phyloP scores from a whole-genome alignment of 257 asterid genomes.

The Euphrasia confusa region DNA sequence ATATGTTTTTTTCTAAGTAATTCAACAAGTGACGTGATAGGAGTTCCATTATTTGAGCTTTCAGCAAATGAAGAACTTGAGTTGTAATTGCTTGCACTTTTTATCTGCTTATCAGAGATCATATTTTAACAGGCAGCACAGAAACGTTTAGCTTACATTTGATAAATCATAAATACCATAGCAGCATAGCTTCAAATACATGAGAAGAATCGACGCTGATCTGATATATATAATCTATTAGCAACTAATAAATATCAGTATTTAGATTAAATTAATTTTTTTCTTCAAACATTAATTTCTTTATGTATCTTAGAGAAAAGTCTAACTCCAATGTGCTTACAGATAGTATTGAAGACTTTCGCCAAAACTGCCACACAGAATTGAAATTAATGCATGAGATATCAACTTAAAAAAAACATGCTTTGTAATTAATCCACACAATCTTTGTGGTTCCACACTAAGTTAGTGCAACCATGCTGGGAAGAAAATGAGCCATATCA shows the following conservation, averaged over 20 bases:
- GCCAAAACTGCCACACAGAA: background rate
- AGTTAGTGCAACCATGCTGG: too few species aligned
- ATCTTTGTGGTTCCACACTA: too few species aligned
- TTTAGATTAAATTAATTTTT: background rate
- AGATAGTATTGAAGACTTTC: background rate
- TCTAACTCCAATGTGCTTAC: background rate
- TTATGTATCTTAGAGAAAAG: background rate
- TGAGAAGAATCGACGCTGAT: background rate
- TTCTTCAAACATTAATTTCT: background rate
- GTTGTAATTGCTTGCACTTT: slow-evolving; percentile 32
- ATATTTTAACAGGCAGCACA: slow-evolving; percentile 20
- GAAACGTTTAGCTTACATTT: background rate
- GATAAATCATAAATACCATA: too few species aligned
- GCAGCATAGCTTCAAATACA: background rate
- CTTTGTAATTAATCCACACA: too few species aligned
- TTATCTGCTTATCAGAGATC: slow-evolving; percentile 42
- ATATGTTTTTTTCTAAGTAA: slow-evolving; percentile 65
- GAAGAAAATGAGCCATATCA: background rate
- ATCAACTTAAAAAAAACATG: too few species aligned
- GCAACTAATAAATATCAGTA: background rate
- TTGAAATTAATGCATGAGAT: too few species aligned
- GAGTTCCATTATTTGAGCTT: slow-evolving; percentile 34
- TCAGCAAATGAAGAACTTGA: slow-evolving; percentile 33
- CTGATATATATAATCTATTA: too few species aligned
- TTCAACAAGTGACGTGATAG: slow-evolving; percentile 44